Evolutionary conservation across 352 stramenopile species (phyloP).

Genomic region (Pythium pyrilobum): DNA sequence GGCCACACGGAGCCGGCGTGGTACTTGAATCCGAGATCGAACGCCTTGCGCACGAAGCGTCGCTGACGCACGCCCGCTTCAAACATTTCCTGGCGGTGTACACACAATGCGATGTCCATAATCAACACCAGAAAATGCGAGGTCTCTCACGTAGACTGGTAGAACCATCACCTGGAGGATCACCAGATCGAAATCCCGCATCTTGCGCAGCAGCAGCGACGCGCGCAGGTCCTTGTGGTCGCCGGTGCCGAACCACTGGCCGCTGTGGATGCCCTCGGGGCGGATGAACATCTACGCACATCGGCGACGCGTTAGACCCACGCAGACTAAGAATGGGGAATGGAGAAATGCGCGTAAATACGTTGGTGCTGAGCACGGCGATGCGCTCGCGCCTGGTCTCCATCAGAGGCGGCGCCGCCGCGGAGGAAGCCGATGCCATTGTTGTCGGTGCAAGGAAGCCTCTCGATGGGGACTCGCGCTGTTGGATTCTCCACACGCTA

Average conservation of each 20-base stretch:
- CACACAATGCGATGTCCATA: neutral
- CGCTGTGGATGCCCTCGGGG: constrained; percentile 71
- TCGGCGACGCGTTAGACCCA: too few species aligned
- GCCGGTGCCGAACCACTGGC: constrained; percentile 57
- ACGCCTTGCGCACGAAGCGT: constrained; percentile 47
- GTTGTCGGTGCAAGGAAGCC: neutral
- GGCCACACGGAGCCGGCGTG: constrained; percentile 76
- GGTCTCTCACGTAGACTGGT: too few species aligned
- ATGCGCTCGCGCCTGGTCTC: constrained; percentile 41
- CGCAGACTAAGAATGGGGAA: neutral
- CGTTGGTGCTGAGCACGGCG: constrained; percentile 66
- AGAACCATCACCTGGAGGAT: constrained; percentile 56
- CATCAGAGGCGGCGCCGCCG: neutral
- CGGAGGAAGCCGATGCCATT: neutral
- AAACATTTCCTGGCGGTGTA: constrained; percentile 60
- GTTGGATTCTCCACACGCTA: too few species aligned
- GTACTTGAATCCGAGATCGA: constrained; percentile 60
- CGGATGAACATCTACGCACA: constrained; percentile 63
- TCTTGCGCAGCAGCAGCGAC: constrained; percentile 64
- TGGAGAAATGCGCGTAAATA: constrained; percentile 14
- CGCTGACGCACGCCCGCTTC: constrained; percentile 53
- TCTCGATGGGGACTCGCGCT: too few species aligned
- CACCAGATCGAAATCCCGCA: constrained; percentile 65
- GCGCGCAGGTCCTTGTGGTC: constrained; percentile 74
- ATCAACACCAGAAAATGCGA: too few species aligned